Base-by-base conservation (phyloP, 768 basidiomycete genomes). In the Xerocomus potaroensis region DNA sequence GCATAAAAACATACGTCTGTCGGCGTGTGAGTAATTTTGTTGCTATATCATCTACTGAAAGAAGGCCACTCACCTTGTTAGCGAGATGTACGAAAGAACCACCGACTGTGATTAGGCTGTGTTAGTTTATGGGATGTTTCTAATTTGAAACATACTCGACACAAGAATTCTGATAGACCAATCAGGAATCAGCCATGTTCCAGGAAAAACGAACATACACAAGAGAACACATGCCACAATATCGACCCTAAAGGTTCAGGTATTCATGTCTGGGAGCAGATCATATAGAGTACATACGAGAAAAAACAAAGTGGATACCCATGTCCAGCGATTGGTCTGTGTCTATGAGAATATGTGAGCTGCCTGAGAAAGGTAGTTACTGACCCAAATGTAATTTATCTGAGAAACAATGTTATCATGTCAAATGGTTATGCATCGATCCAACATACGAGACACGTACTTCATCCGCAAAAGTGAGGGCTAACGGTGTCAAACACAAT, bases 361-460 rank as follows among this genome's bases (percentile, higher is more conserved):
- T 3, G 10, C 26, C 26, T 1, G 32, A 43, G 22, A 24, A 33
- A 14, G 5, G 4, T 14, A n/a, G 31, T 6, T 11, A 4, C 35
- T 24, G 5, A 44, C 47, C 47, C 47, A 48, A 3, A 48, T 38
- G 19, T 43, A 30, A 35, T 48, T 42, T 26, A 48, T 37, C 47
- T 48, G 23, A 12, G 12, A 31, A 22, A 7, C n/a, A 24, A 1
- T 19, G 19, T 22, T 4, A 36, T 21, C 22, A 10, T 8, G 9
- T 15, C 7, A 21, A 4, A 26, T 3, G 2, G 10, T 3, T 8
- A 11, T 11, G 4, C 5, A 26, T 8, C n/a, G 3, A 1, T 14
- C 1, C 24, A 19, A 21, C 11, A 4, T 16, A 12, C 24, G 8
- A 5, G 23, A 15, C 10, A 10, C 40, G 2, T 32, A 43, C 41